A percentile compares a stretch with the other conserved stretches of the same genome.
phyloP scores from a whole-genome alignment of 225 moss, liverwort and hornwort genomes.

The Pleurozium schreberi region DNA sequence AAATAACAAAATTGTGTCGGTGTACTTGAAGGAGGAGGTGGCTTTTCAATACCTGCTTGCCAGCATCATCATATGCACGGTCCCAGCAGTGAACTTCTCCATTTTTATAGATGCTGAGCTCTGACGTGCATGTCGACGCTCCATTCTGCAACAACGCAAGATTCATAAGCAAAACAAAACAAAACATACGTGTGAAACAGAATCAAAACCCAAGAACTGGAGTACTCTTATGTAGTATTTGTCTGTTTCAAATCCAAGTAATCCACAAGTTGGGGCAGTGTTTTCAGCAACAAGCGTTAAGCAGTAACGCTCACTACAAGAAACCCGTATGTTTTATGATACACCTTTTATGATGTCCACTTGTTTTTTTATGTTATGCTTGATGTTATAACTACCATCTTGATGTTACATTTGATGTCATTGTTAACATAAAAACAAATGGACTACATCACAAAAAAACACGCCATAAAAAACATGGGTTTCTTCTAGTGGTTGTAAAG shows the following conservation, averaged over 20 bases:
- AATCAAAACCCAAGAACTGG: not conserved
- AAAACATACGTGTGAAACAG: not conserved
- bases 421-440: no score
- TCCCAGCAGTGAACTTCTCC: slow-evolving; percentile 94
- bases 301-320: not conserved
- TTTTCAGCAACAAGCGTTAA: not conserved
- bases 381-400: no score
- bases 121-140: slow-evolving; percentile 83
- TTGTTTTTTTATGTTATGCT: no score
- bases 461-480: no score
- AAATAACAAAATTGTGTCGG: not conserved
- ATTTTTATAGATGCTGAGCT: slow-evolving; percentile 57
- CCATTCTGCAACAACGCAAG: slow-evolving; percentile 54
- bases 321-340: no score
- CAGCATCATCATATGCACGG: slow-evolving; percentile 90
- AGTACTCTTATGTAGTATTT: not conserved
- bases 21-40: not conserved
- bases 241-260: not conserved
- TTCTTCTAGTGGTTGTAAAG: not conserved
- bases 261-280: not conserved
- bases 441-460: no score
- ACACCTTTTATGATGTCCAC: no score
- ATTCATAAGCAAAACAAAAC: not conserved
- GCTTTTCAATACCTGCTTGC: slow-evolving; percentile 63
- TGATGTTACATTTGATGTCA: no score